Percentiles rank a stretch among this genome's conserved stretches.
Conservation (phyloP, 2,329 filamentous ascomycete species). For the Biscogniauxia mediterranea region DNA sequence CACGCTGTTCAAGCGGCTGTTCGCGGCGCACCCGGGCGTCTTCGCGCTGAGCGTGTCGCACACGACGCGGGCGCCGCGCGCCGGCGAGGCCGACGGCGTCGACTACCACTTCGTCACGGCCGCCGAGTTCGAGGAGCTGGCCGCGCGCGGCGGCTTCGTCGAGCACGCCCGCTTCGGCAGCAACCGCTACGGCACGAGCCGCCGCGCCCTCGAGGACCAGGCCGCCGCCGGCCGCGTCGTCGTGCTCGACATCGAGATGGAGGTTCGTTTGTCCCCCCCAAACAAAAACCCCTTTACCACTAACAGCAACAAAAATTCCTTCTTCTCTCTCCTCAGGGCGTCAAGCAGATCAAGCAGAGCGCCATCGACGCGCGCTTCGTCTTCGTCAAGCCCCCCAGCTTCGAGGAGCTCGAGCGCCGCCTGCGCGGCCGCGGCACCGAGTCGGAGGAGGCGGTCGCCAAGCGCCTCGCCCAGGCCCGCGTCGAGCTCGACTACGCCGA, state of each 20-base stretch:
- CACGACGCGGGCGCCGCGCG: conserved; percentile 76
- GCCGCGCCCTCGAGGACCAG: conserved; percentile 71
- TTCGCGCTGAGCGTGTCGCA: conserved; percentile 63
- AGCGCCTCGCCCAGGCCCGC: conserved; percentile 68
- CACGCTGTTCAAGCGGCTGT: conserved; percentile 72
- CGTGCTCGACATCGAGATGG: conserved; percentile 95
- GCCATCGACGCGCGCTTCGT: conserved; percentile 74
- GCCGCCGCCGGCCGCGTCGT: conserved; percentile 70
- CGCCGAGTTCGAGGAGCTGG: conserved; percentile 65
- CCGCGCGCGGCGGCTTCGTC: conserved; percentile 71
- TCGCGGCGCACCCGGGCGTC: conserved; percentile 51
- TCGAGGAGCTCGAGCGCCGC: conserved; percentile 70
- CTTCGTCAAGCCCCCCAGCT: conserved; percentile 78
- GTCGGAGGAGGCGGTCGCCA: conserved; percentile 66
- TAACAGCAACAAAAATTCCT: background rate
- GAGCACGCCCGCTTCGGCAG: conserved; percentile 82
- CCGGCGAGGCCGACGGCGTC: conserved; percentile 70
- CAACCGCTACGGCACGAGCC: conserved; percentile 82
- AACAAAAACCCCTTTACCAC: no score
- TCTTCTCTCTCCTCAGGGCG: conserved; percentile 49
- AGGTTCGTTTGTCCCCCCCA: conserved; percentile 50
- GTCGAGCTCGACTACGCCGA: conserved; percentile 72
- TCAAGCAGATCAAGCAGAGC: conserved; percentile 86
- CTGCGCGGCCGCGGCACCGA: conserved; percentile 77
- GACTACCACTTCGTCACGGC: conserved; percentile 78